A percentile compares a stretch with the other conserved stretches of the same genome.
These are phyloP conservation scores for Populus trichocarpa DNA, from an alignment of 441 rosid species.

Conservation along the genomic window DNA sequence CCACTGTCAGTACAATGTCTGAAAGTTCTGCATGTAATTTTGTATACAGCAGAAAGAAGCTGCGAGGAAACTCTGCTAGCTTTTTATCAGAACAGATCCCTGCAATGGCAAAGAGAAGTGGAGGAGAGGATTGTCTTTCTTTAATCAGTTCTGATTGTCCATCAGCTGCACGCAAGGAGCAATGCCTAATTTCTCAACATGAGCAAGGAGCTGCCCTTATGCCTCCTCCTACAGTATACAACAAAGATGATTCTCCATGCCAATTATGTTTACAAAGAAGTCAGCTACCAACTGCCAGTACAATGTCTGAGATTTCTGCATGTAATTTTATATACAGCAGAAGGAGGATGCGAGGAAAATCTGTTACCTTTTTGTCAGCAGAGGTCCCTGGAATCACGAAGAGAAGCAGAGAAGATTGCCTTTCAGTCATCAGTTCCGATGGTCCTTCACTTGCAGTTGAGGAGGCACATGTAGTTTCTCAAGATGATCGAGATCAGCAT, in stretches of 20 bases:
- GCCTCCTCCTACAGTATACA: background rate
- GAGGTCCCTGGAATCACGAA: slow-evolving; percentile 14
- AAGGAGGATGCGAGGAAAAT: slow-evolving; percentile 38
- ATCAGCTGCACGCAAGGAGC: background rate
- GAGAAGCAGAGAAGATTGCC: slow-evolving; percentile 35
- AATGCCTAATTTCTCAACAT: background rate
- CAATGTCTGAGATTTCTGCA: slow-evolving; percentile 32
- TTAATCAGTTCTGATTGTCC: background rate
- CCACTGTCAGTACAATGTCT: slow-evolving; percentile 38
- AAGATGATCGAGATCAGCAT: background rate
- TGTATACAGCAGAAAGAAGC: slow-evolving; percentile 57
- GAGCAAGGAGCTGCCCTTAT: background rate
- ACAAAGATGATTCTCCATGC: background rate
- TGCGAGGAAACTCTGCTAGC: slow-evolving; percentile 25
- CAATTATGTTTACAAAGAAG: slow-evolving; percentile 5
- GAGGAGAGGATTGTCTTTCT: background rate
- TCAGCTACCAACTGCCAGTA: slow-evolving; percentile 35
- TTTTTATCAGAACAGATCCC: background rate
- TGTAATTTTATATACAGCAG: slow-evolving; percentile 40
- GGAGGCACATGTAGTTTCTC: background rate
- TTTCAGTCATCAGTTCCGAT: slow-evolving; percentile 20
- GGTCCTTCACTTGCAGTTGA: background rate
- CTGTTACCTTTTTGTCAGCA: slow-evolving; percentile 21
- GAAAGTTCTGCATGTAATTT: slow-evolving; percentile 24
- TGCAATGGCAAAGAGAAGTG: background rate